Evolutionary conservation across 805 yeast genomes (phyloP).

Genomic region (Zygotorulaspora chibaensis): DNA sequence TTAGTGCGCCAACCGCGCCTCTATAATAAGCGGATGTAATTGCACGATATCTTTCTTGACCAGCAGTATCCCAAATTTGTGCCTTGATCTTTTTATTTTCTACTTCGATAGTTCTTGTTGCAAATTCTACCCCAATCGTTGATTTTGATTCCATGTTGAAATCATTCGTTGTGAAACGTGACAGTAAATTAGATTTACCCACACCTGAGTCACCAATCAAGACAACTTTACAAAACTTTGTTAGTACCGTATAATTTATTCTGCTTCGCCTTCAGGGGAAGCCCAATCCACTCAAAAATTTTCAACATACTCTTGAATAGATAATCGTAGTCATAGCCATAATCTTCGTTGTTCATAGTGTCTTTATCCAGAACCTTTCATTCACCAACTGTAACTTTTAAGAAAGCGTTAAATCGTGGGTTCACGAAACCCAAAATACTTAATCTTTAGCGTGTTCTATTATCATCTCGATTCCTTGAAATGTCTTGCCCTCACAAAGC

Average conservation of each 20-base stretch:
- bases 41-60: constrained; percentile 97
- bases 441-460: too few relatives aligned
- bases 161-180: constrained; percentile 93
- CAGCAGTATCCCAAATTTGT: constrained; percentile 98
- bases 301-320: constrained; percentile 63
- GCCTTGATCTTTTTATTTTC: constrained; percentile 83
- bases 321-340: constrained; percentile 80
- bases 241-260: neutral
- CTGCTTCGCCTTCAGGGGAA: neutral
- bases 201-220: constrained; percentile 97
- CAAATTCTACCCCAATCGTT: constrained; percentile 97
- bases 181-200: constrained; percentile 89
- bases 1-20: constrained; percentile 96
- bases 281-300: neutral
- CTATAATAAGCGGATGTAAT: constrained; percentile 95
- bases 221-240: constrained; percentile 51
- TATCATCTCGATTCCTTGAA: too few relatives aligned
- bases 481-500: too few relatives aligned
- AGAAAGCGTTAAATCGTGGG: too few relatives aligned
- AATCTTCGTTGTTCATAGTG: constrained; percentile 51
- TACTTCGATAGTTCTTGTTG: constrained; percentile 87
- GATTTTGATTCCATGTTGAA: constrained; percentile 91
- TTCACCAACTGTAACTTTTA: neutral
- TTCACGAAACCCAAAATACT: too few relatives aligned
- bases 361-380: constrained; percentile 1